Evolutionary conservation across 805 yeast species (phyloP), one percentile per base, ranked within the genome.

Genomic region (Teunomyces tritomae): DNA sequence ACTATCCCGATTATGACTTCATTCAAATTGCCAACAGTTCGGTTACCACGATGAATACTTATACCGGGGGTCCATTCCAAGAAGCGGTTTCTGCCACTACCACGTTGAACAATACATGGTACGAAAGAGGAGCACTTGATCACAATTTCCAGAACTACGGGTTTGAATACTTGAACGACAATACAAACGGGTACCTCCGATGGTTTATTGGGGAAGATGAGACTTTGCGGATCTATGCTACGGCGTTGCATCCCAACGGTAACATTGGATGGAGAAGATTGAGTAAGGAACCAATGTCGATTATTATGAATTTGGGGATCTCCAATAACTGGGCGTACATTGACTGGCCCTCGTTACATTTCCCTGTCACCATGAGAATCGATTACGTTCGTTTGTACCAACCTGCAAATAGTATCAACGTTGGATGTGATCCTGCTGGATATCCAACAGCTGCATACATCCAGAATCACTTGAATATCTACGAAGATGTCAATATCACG

Each of bases 281-380:
- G 33, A 77, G 95, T 13, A 85, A 86, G 64, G 99, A 92, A 62
- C 98, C 98, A 54, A 91, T 92, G 97, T 79, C 96, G 2, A 79
- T 92, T 51, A 70, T 92, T 54, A 62, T 92, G 76, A 92, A 92
- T 65, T 67, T 92, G 71, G 99, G 96, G 76, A 70, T 92, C 44
- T 91, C 97, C 8, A 86, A 84, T 58, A 86, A 83, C 52, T 92
- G 97, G 97, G 88, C 94, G 7, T 89, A 87, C 65, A 91, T 92
- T 52, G 92, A 90, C 69, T 92, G 97, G 97, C 80, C 83, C 33
- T 73, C 83, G 3, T 73, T 90, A 49, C 70, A 71, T 41, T 92
- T 92, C 79, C 99, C 99, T 2, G 80, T 79, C 8, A 76, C 79
- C 1, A 73, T 91, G 82, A 73, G 80, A 51, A 71, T 92, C 40